Evolutionary conservation across 169 alveolate genomes (phyloP).

Genomic region (Plasmodium gallinaceum): DNA sequence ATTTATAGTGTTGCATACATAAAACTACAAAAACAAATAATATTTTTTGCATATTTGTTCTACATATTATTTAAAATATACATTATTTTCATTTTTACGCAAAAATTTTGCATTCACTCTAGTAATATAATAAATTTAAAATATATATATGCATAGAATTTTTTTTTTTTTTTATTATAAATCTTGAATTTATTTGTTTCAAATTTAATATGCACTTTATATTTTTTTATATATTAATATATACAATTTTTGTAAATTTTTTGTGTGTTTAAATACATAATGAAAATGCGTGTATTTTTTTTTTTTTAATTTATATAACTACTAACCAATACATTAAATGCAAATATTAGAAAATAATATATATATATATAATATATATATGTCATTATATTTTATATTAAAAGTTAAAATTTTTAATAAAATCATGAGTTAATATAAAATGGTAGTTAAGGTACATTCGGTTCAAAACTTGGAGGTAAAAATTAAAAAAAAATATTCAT

Average conservation of each 20-base stretch:
- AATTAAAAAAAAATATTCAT: neutral
- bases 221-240: neutral
- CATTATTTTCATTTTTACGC: neutral
- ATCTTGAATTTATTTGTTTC: neutral
- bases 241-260: neutral
- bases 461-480: slow-evolving; percentile 73
- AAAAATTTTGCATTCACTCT: neutral
- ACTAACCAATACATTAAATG: slow-evolving; percentile 8
- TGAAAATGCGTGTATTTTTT: neutral
- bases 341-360: slow-evolving; percentile 2
- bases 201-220: neutral
- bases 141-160: slow-evolving; percentile 21
- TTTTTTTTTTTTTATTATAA: slow-evolving; percentile 1
- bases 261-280: neutral
- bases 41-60: slow-evolving; percentile 3
- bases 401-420: neutral
- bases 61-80: slow-evolving; percentile 6
- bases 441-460: slow-evolving; percentile 71
- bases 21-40: no score
- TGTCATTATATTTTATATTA: no score
- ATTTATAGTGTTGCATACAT: no score
- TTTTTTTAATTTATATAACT: slow-evolving; percentile 5
- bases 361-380: neutral
- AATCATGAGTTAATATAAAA: slow-evolving; percentile 76
- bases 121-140: neutral